Base-by-base conservation (phyloP, 2,329 filamentous ascomycete genomes). In the Clonostachys solani region DNA sequence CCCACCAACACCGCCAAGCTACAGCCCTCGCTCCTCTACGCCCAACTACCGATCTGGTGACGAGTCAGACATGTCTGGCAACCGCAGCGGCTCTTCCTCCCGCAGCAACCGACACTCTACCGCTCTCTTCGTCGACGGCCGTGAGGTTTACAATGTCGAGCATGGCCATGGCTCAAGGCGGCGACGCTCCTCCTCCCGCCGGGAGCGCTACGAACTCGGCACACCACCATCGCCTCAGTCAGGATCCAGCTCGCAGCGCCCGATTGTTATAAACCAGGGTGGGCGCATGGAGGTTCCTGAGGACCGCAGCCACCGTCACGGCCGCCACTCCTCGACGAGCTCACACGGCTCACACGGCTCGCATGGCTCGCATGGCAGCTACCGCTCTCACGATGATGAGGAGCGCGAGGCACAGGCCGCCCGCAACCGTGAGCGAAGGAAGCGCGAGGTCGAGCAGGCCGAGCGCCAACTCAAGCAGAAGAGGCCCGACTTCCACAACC, bases 171-270 rank as follows among this genome's bases (percentile, higher is more conserved):
- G 13, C 42, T 40, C 38, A 43, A 43, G 33, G 15, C 23, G 29
- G 18, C 40, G 34, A 12, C 47, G 23, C 8, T 18, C 47, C 18
- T 33, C 40, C 9, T 60, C 59, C 36, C 63, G 62, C 48, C 63
- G 64, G 44, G 73, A 77, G 50, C 69, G 72, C 47, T 63, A 71
- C 46, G 54, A 73, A 47, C 63, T 78, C 47, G 64, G 76, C 49
- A 64, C 63, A 52, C 71, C 72, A 4, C 67, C 73, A 12, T 70
- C 68, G 9, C 68, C 73, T 35, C 66, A 69, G 8, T 47, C 48
- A 17, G 56, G 57, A 9, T 50, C 56, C 9, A 49, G 50, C 46
- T 55, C 56, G 19, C 59, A 58, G 37, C 60, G 60, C 7, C 67
- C 67, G 10, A 54, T 70, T 46, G 65, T 70, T 43, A 65, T 70